Evolutionary conservation across 2,329 filamentous ascomycete species (phyloP).

Genomic region (Sporothrix pallida): DNA sequence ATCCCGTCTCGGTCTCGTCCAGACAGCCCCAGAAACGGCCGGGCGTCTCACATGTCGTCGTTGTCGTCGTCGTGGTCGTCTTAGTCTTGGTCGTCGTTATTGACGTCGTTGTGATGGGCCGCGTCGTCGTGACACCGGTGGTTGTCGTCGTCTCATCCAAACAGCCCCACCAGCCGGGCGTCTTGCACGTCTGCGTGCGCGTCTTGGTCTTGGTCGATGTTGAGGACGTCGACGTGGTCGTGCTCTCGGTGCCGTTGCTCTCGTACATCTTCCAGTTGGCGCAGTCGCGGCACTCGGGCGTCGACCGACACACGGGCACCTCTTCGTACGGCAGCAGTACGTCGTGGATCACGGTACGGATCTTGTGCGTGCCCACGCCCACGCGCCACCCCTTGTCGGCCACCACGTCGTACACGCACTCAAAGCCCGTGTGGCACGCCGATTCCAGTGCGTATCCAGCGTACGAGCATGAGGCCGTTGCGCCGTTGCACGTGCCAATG

Average conservation of each 20-base stretch:
- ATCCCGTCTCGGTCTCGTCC: constrained; percentile 49
- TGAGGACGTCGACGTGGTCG: constrained; percentile 58
- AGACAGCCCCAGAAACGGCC: constrained; percentile 70
- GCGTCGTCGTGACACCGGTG: constrained; percentile 55
- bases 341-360: constrained; percentile 84
- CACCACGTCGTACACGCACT: constrained; percentile 93
- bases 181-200: constrained; percentile 82
- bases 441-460: constrained; percentile 94
- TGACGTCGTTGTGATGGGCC: constrained; percentile 43
- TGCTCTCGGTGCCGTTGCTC: constrained; percentile 83
- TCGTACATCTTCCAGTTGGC: constrained; percentile 93
- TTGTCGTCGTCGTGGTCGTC: constrained; percentile 52
- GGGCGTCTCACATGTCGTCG: constrained; percentile 64
- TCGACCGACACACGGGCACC: constrained; percentile 76
- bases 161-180: constrained; percentile 88
- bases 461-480: constrained; percentile 85
- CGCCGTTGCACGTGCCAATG: constrained; percentile 90
- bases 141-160: constrained; percentile 67
- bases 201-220: constrained; percentile 63
- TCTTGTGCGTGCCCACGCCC: constrained; percentile 88
- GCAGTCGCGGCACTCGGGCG: constrained; percentile 85
- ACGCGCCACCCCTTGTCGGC: constrained; percentile 90
- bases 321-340: constrained; percentile 83
- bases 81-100: constrained; percentile 48
- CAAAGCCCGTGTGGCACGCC: constrained; percentile 84